phyloP scores from a whole-genome alignment of 768 basidiomycete genomes.

The Mycena vitilis region DNA sequence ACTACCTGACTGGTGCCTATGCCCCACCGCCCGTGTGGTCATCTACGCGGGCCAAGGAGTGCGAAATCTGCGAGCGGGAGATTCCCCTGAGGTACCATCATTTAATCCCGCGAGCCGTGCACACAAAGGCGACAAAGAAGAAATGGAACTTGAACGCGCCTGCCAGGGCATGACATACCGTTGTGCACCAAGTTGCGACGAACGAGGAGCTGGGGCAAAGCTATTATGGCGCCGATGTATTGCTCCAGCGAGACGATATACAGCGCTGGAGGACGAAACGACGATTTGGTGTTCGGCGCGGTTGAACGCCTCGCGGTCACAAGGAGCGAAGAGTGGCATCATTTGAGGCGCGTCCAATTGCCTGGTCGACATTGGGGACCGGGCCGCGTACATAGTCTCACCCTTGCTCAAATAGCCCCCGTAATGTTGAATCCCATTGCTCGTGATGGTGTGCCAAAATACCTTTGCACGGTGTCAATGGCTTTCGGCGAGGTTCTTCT shows the following conservation, averaged over 20 bases:
- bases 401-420: too few relatives aligned
- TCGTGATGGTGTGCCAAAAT: too few relatives aligned
- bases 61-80: conserved; percentile 70
- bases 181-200: conserved; percentile 61
- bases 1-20: conserved; percentile 58
- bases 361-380: too few relatives aligned
- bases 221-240: conserved; percentile 62
- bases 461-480: too few relatives aligned
- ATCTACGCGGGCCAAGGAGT: conserved; percentile 62
- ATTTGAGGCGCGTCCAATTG: too few relatives aligned
- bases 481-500: too few relatives aligned
- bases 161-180: conserved; percentile 65
- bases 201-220: conserved; percentile 63
- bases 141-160: too few relatives aligned
- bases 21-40: conserved; percentile 66
- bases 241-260: conserved; percentile 65
- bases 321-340: too few relatives aligned
- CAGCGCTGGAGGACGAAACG: conserved; percentile 58
- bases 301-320: too few relatives aligned
- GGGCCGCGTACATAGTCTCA: too few relatives aligned
- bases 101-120: conserved; percentile 65
- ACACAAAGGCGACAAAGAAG: conserved; percentile 67
- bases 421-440: too few relatives aligned
- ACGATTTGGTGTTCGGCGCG: conserved; percentile 26
- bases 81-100: conserved; percentile 72